Evolutionary conservation across 768 basidiomycete genomes (phyloP).

Genomic region (Tylopilus subfusipes): DNA sequence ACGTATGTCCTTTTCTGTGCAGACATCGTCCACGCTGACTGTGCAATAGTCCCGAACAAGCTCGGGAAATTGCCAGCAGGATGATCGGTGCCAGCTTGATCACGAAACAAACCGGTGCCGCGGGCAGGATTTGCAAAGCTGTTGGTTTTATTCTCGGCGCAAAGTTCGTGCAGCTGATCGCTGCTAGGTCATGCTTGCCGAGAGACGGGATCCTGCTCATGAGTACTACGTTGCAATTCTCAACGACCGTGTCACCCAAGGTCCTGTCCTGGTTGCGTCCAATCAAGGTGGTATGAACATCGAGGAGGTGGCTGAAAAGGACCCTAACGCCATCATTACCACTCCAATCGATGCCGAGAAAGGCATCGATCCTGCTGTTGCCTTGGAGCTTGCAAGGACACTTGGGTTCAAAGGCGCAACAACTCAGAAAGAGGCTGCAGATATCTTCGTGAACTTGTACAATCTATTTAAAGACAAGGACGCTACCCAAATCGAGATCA

Average conservation of each 20-base stretch:
- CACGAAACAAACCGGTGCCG: slow-evolving; percentile 97
- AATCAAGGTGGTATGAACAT: slow-evolving; percentile 99
- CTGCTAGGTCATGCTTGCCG: slow-evolving; percentile 91
- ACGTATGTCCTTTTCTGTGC: slow-evolving; percentile 45
- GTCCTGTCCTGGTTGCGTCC: slow-evolving; percentile 91
- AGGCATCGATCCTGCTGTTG: slow-evolving; percentile 71
- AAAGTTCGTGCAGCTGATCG: slow-evolving; percentile 12
- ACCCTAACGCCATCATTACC: slow-evolving; percentile 92
- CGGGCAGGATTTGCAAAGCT: slow-evolving; percentile 91
- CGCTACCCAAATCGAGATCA: slow-evolving; percentile 99
- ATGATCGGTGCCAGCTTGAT: slow-evolving; percentile 96
- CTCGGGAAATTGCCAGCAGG: slow-evolving; percentile 79
- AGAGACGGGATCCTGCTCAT: slow-evolving; percentile 87
- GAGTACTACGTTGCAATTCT: slow-evolving; percentile 98
- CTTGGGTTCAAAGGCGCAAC: slow-evolving; percentile 78
- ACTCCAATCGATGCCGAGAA: slow-evolving; percentile 84
- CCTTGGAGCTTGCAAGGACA: slow-evolving; percentile 77
- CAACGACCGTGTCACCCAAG: slow-evolving; percentile 87
- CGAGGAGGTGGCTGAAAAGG: slow-evolving; percentile 96
- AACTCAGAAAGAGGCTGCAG: slow-evolving; percentile 81
- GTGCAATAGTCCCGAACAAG: slow-evolving; percentile 70
- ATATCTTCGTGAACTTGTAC: slow-evolving; percentile 92
- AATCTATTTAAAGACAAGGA: slow-evolving; percentile 98
- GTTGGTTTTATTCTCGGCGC: slow-evolving; percentile 42
- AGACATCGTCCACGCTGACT: slow-evolving; percentile 6